phyloP scores from a whole-genome alignment of 345 rosid genomes.

The Populus davidiana region DNA sequence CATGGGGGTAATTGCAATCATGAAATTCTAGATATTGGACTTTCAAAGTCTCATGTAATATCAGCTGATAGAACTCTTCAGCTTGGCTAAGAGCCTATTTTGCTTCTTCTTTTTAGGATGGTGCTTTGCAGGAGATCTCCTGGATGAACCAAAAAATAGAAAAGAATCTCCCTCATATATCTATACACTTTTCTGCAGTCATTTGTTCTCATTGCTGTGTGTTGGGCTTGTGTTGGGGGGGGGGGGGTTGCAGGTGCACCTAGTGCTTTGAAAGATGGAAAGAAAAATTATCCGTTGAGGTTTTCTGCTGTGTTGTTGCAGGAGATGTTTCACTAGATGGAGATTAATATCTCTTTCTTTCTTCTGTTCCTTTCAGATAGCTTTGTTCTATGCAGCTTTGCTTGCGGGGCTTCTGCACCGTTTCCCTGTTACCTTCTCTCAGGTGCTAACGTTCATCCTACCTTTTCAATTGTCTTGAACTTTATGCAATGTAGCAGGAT shows the following conservation, averaged over 20 bases:
- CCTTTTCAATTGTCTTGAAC: slow-evolving; percentile 11
- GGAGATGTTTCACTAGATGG: not conserved
- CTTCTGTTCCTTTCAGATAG: slow-evolving; percentile 50
- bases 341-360: slow-evolving; percentile 2
- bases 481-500: slow-evolving; percentile 10
- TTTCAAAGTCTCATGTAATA: not conserved
- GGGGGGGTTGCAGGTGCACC: too few relatives aligned
- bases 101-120: too few relatives aligned
- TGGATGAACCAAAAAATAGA: too few relatives aligned
- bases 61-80: not conserved
- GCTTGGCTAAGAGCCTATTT: too few relatives aligned
- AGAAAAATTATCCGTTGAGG: not conserved
- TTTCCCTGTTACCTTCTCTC: slow-evolving; percentile 75
- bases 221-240: not conserved
- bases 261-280: not conserved
- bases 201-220: not conserved
- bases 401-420: slow-evolving; percentile 79
- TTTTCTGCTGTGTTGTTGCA: not conserved
- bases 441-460: slow-evolving; percentile 37
- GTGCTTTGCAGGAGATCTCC: too few relatives aligned
- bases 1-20: not conserved
- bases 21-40: too few relatives aligned
- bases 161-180: not conserved
- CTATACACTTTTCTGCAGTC: too few relatives aligned
- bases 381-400: slow-evolving; percentile 68